Evolutionary conservation across 1,139 yeast genomes (phyloP), one percentile per base, ranked within the genome.

Genomic region (Taphrina betulina): DNA sequence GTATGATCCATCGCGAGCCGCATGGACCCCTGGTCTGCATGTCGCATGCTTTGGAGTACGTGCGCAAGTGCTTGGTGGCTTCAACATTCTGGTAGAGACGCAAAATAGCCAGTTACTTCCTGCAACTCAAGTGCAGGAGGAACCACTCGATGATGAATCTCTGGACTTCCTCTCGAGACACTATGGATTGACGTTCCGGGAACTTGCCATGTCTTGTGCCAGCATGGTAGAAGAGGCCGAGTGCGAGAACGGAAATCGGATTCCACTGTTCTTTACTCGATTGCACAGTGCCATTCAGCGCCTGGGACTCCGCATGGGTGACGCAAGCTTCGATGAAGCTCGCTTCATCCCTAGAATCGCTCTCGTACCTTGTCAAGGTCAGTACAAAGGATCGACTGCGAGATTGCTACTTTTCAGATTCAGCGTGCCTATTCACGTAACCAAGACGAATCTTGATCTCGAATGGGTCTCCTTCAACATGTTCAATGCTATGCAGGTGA

Each of bases 21-120:
- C 4, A 16, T 37, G 26, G 44, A 22, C 17, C 16, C 58, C 57
- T 10, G 57, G 57, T 5, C 26, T 53, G 33, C 41, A 53, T 28
- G 44, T 53, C 7, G 57, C 57, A n/a, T n/a, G n/a, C n/a, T n/a
- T n/a, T n/a, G n/a, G n/a, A n/a, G n/a, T n/a, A n/a, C n/a, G n/a
- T n/a, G n/a, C n/a, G n/a, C n/a, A n/a, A n/a, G n/a, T n/a, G n/a
- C n/a, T n/a, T n/a, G n/a, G n/a, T n/a, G n/a, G n/a, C n/a, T 50
- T 53, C 17, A 33, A 52, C 19, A 33, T 53, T 10, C 29, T 52
- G 8, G 58, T 53, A 20, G 29, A 34, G 22, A 26, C 22, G 14
- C 36, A 35, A 2, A 24, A 51, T 28, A 24, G 55, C 10, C 17
- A 40, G 12, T 50, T 41, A 23, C 51, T 31, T 38, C 57, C 37